Evolutionary conservation across 73 alveolate species (phyloP).

Genomic region (Halteria grandinella): DNA sequence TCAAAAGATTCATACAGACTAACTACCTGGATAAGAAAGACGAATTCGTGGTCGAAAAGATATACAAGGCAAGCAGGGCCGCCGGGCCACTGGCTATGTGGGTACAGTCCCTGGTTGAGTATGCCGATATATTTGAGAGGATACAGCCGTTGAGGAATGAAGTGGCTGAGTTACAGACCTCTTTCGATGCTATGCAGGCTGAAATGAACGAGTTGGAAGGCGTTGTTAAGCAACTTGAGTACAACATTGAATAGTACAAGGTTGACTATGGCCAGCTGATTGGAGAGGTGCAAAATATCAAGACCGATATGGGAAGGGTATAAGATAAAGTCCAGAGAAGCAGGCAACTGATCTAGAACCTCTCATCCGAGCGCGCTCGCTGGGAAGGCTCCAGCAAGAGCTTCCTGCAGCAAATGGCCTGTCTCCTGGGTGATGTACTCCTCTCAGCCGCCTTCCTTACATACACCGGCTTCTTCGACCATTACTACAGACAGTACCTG

Average conservation of each 20-base stretch:
- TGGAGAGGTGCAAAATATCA: slow-evolving; percentile 83
- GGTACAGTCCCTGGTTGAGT: slow-evolving; percentile 95
- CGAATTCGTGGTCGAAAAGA: slow-evolving; percentile 92
- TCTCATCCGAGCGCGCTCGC: slow-evolving; percentile 94
- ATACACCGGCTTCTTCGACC: slow-evolving; percentile 99
- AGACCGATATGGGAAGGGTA: slow-evolving; percentile 84
- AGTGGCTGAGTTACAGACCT: slow-evolving; percentile 72
- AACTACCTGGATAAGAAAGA: slow-evolving; percentile 73
- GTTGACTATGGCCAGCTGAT: slow-evolving; percentile 90
- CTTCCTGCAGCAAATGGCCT: slow-evolving; percentile 93
- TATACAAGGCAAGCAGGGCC: slow-evolving; percentile 91
- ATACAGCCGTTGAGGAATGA: slow-evolving; percentile 96
- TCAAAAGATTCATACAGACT: slow-evolving; percentile 56
- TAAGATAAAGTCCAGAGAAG: slow-evolving; percentile 95
- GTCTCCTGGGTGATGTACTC: slow-evolving; percentile 93
- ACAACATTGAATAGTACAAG: slow-evolving; percentile 84
- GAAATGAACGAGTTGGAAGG: slow-evolving; percentile 66
- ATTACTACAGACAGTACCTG: slow-evolving; percentile 84
- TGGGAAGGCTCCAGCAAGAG: slow-evolving; percentile 95
- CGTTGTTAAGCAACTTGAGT: slow-evolving; percentile 78
- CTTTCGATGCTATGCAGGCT: slow-evolving; percentile 75
- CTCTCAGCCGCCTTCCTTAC: slow-evolving; percentile 96
- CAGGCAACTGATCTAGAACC: slow-evolving; percentile 84
- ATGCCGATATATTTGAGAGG: slow-evolving; percentile 91
- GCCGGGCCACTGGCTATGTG: slow-evolving; percentile 99